A percentile compares a stretch with the other conserved stretches of the same genome.
These are phyloP conservation scores for Exserohilum rostratum DNA, from an alignment of 2,329 filamentous ascomycete species.

Conservation along the genomic window DNA sequence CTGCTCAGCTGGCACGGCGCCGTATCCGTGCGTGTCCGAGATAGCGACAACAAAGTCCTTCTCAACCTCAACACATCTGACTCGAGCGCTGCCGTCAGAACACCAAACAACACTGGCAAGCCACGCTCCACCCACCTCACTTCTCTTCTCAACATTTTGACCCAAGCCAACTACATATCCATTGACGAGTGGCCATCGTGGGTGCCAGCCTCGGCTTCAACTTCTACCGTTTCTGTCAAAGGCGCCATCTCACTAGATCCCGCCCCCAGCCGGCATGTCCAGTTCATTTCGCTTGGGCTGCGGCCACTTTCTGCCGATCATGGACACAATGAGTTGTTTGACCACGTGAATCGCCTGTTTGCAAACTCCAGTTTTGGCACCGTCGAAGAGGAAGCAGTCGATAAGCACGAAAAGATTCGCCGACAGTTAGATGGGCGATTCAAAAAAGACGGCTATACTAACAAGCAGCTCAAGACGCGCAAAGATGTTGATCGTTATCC, in stretches of 20 bases:
- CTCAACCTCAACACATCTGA: constrained; percentile 38
- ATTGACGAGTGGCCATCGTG: constrained; percentile 63
- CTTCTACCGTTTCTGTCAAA: constrained; percentile 65
- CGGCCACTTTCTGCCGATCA: constrained; percentile 64
- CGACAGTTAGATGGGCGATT: constrained; percentile 49
- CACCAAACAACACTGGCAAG: neutral
- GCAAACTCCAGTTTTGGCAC: constrained; percentile 76
- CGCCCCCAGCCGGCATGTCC: constrained; percentile 71
- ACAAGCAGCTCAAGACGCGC: constrained; percentile 59
- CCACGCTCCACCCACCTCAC: constrained; percentile 27
- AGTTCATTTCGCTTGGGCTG: constrained; percentile 83
- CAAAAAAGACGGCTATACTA: constrained; percentile 57
- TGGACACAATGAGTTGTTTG: constrained; percentile 71
- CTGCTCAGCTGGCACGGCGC: constrained; percentile 71
- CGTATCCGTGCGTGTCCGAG: constrained; percentile 65
- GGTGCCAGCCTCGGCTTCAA: constrained; percentile 73
- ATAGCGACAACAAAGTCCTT: constrained; percentile 52
- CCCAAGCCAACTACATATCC: constrained; percentile 69
- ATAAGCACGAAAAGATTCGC: constrained; percentile 46
- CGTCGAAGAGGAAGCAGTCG: constrained; percentile 54
- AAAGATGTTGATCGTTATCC: constrained; percentile 83
- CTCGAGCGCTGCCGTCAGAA: neutral
- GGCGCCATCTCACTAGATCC: constrained; percentile 76
- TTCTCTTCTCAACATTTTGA: constrained; percentile 56
- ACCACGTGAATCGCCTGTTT: constrained; percentile 80